Evolutionary conservation across 2,329 filamentous ascomycete species (phyloP).

Genomic region (Alternaria viburni): DNA sequence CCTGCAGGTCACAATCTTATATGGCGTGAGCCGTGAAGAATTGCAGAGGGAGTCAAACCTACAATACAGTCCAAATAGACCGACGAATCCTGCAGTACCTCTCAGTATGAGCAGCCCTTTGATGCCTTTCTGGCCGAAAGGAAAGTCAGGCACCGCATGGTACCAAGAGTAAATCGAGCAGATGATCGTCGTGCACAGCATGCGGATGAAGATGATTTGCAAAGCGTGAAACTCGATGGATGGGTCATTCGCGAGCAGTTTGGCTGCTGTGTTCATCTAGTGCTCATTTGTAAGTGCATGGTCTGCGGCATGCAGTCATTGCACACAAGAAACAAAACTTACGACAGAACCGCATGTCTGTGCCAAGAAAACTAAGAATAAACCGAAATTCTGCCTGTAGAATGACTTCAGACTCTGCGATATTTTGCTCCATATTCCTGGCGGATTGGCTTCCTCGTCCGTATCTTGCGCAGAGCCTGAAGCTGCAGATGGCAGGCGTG

Average conservation of each 20-base stretch:
- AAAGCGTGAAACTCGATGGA: constrained; percentile 36
- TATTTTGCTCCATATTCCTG: neutral
- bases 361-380: constrained; percentile 32
- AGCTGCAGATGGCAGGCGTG: constrained; percentile 1
- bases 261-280: constrained; percentile 35
- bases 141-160: constrained; percentile 50
- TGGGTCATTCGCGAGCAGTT: constrained; percentile 32
- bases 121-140: constrained; percentile 26
- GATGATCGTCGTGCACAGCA: constrained; percentile 71
- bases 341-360: constrained; percentile 49
- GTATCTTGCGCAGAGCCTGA: constrained; percentile 1
- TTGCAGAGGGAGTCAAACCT: constrained; percentile 4
- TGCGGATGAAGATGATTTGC: constrained; percentile 76
- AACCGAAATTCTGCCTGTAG: constrained; percentile 32
- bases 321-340: neutral
- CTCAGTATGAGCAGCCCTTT: constrained; percentile 25
- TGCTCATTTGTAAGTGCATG: neutral
- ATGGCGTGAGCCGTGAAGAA: neutral
- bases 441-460: constrained; percentile 2
- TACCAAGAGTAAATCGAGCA: constrained; percentile 76
- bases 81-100: constrained; percentile 34
- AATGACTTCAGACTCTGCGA: constrained; percentile 15
- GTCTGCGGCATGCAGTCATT: neutral
- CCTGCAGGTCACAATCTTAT: neutral
- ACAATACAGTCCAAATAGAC: constrained; percentile 40